These are phyloP conservation scores for Cladosporium sp. DNA, from an alignment of 2,329 filamentous ascomycete species.

Conservation along the genomic window DNA sequence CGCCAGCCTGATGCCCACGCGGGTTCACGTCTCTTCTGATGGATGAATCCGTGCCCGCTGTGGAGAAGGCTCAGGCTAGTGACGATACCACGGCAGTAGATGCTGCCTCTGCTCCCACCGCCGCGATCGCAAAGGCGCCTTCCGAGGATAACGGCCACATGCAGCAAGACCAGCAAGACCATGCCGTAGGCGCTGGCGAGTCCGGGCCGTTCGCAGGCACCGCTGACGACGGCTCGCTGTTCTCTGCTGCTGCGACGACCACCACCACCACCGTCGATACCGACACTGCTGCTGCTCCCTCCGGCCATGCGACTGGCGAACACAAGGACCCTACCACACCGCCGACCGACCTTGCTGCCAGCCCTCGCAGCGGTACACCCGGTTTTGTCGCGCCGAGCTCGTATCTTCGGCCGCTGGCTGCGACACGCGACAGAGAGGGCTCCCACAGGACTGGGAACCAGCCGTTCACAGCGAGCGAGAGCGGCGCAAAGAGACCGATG, in stretches of 20 bases:
- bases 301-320: background rate
- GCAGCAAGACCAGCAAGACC: conserved; percentile 17
- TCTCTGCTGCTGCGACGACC: background rate
- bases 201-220: conserved; percentile 2
- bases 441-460: background rate
- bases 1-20: background rate
- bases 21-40: conserved; percentile 9
- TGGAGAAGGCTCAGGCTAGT: background rate
- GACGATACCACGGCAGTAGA: background rate
- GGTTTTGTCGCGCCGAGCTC: conserved; percentile 43
- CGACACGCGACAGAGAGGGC: conserved; percentile 30
- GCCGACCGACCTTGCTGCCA: conserved; percentile 10
- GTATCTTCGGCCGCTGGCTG: conserved; percentile 37
- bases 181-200: conserved; percentile 10
- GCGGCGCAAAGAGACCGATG: conserved; percentile 13
- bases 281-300: background rate
- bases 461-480: background rate
- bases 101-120: conserved; percentile 8
- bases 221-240: conserved; percentile 9
- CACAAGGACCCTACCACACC: background rate
- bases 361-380: conserved; percentile 24
- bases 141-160: conserved; percentile 19
- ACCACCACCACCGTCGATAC: background rate
- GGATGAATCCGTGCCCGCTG: conserved; percentile 10
- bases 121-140: conserved; percentile 10